Evolutionary conservation across 2,329 filamentous ascomycete genomes (phyloP), one percentile per base, ranked within the genome.

Genomic region (Epichloe gansuensis): DNA sequence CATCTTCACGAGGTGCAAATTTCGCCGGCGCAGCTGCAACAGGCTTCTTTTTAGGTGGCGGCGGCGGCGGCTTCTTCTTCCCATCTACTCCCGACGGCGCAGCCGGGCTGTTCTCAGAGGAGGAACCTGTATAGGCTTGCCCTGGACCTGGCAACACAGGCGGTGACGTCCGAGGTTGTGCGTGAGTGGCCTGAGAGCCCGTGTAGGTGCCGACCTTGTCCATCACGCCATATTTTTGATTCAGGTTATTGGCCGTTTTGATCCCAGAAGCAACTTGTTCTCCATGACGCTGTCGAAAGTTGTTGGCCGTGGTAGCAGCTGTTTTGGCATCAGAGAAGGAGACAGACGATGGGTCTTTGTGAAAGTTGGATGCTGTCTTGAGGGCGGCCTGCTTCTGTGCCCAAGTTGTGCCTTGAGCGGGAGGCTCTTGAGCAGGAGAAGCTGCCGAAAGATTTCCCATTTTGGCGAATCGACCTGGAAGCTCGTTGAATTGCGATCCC

Each of bases 201-300:
- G 59, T 57, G 41, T 59, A 61, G 41, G 61, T 64, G 8, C 65
- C 65, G 4, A 69, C 58, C 57, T 67, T 72, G 41, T 71, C 65
- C 38, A 65, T 55, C 4, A 82, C 68, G 3, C 78, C 78, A 58
- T 85, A 85, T 62, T 81, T 83, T 61, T 83, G 76, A 52, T 82
- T 79, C 52, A 83, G 59, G 2, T 69, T 71, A 55, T 76, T 78
- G 4, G 82, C 81, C 21, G 73, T 75, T 60, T 74, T 71, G 60
- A 76, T 73, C 0, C 83, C 83, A 5, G 77, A 69, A 1, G 78
- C 76, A 5, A 86, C 78, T 63, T 87, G 81, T 17, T 84, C 83
- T 3, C 83, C 80, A 60, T 88, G 83, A 31, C 83, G 71, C 62
- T 87, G 80, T 13, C 82, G 81, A 65, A 89, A 86, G 61, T 85